These are phyloP conservation scores for Dactylellina leptospora DNA, from an alignment of 2,329 filamentous ascomycete genomes.

Conservation along the genomic window DNA sequence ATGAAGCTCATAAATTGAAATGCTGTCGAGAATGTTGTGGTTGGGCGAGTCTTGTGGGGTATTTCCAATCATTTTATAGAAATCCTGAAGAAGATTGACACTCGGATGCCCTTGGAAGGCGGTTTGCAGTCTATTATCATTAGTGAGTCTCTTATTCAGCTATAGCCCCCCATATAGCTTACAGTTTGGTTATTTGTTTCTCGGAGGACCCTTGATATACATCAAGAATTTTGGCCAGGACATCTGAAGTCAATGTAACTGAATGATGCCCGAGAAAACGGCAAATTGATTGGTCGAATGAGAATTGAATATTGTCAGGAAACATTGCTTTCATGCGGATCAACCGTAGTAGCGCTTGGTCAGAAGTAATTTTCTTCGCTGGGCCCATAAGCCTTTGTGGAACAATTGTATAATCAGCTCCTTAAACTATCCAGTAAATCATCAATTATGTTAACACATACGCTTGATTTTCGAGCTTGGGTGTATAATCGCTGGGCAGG, in stretches of 20 bases:
- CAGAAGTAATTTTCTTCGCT: no score
- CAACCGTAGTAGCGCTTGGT: slow-evolving; percentile 13
- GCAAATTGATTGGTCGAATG: slow-evolving; percentile 8
- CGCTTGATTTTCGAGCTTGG: neutral
- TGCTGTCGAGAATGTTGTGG: neutral
- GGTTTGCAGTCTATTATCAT: slow-evolving; percentile 5
- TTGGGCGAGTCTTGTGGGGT: neutral
- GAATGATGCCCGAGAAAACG: neutral
- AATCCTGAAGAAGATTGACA: slow-evolving; percentile 18
- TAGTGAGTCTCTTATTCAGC: neutral
- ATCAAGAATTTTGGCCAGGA: slow-evolving; percentile 4
- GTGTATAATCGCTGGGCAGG: slow-evolving; percentile 2
- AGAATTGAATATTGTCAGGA: slow-evolving; percentile 24
- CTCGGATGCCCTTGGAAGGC: slow-evolving; percentile 35
- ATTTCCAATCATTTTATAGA: neutral
- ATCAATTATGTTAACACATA: neutral
- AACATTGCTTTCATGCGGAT: slow-evolving; percentile 29
- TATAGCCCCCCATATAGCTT: neutral
- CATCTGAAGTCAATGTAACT: neutral
- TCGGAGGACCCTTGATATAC: slow-evolving; percentile 22
- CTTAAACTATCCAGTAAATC: neutral
- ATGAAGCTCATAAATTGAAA: slow-evolving; percentile 6
- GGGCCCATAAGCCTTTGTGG: no score
- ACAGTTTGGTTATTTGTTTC: slow-evolving; percentile 10
- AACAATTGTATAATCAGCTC: no score